A percentile compares a stretch with the other conserved stretches of the same genome.
These are phyloP conservation scores for Avena insularis DNA, from an alignment of 176 grass and related monocot species.

Conservation along the genomic window DNA sequence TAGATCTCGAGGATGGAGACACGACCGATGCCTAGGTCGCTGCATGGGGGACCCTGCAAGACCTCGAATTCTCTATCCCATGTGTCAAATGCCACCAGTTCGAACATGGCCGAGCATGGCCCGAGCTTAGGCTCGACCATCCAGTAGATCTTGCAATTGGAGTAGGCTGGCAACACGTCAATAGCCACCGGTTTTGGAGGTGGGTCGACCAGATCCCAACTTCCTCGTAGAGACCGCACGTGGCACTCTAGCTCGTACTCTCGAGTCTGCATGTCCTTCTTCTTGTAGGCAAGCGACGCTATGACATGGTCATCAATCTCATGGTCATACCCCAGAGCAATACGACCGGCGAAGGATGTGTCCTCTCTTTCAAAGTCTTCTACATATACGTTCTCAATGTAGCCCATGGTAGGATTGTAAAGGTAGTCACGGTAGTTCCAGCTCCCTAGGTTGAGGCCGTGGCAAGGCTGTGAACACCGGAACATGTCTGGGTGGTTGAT, in stretches of 20 bases:
- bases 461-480: neutral
- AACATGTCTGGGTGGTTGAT: neutral
- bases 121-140: neutral
- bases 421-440: neutral
- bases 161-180: neutral
- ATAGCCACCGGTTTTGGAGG: neutral
- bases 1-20: neutral
- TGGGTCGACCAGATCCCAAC: neutral
- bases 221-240: neutral
- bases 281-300: neutral
- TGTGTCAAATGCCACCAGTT: neutral
- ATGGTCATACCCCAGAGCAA: neutral
- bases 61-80: neutral
- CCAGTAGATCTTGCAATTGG: conserved; percentile 28
- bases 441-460: neutral
- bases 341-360: neutral
- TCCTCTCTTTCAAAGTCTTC: neutral
- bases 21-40: neutral
- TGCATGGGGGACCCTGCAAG: neutral
- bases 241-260: neutral
- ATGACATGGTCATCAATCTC: neutral
- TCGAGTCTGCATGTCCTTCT: neutral
- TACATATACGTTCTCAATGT: neutral
- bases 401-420: neutral
- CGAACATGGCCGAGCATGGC: neutral